Conservation (phyloP, 176 grass and related monocot genomes). For the Otatea glauca region DNA sequence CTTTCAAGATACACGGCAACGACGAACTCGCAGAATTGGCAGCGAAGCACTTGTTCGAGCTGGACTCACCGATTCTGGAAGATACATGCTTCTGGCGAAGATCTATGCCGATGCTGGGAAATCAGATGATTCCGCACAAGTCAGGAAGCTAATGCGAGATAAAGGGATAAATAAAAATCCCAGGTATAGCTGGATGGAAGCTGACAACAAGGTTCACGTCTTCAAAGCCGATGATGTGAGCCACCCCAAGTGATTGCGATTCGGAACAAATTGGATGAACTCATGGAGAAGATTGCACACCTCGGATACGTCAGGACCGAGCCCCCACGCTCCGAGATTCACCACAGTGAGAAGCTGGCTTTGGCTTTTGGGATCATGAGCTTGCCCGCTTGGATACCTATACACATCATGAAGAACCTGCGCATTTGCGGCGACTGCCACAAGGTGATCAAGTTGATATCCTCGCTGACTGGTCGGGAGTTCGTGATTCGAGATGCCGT, state of each 20-base stretch:
- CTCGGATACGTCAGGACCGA: constrained; percentile 63
- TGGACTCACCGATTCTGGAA: constrained; percentile 85
- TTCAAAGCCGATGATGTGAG: constrained; percentile 82
- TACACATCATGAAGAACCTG: constrained; percentile 91
- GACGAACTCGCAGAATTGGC: constrained; percentile 75
- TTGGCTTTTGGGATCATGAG: constrained; percentile 83
- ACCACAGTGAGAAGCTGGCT: constrained; percentile 92
- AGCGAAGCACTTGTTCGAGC: constrained; percentile 73
- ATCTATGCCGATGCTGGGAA: constrained; percentile 85
- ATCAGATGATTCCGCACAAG: constrained; percentile 71
- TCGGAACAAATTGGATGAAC: constrained; percentile 62
- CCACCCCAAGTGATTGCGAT: constrained; percentile 67
- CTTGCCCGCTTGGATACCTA: constrained; percentile 70
- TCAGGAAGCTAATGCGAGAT: constrained; percentile 90
- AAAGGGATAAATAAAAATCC: constrained; percentile 90
- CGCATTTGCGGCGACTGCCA: constrained; percentile 90
- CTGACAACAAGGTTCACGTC: constrained; percentile 75
- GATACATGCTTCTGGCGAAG: constrained; percentile 88
- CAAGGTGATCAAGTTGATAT: constrained; percentile 82
- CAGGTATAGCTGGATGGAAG: constrained; percentile 90
- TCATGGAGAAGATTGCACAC: constrained; percentile 63
- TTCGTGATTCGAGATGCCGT: constrained; percentile 78
- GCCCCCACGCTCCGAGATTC: constrained; percentile 45
- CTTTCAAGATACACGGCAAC: constrained; percentile 77
- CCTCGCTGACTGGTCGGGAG: constrained; percentile 57